phyloP scores from a whole-genome alignment of 2,329 filamentous ascomycete genomes.

The Ceratocystis smalleyi region DNA sequence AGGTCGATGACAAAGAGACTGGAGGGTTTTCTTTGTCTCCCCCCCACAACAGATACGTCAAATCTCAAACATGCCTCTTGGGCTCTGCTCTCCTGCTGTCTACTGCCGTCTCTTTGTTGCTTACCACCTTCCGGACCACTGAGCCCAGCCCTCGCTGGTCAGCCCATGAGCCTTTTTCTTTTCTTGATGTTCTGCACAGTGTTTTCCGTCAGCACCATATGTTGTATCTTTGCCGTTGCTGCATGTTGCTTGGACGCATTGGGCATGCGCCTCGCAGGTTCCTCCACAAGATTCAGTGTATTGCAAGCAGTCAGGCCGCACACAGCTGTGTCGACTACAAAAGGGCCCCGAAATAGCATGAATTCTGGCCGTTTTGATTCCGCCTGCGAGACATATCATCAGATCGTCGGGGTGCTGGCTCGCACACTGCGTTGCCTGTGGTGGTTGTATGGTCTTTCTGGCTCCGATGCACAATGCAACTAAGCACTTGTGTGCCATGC shows the following conservation, averaged over 20 bases:
- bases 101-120: neutral
- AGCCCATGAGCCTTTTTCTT: neutral
- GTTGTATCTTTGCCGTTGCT: neutral
- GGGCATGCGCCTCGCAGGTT: neutral
- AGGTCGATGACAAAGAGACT: no score
- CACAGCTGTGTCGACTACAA: neutral
- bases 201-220: neutral
- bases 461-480: conserved; percentile 7
- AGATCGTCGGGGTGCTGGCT: neutral
- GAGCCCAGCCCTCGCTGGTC: neutral
- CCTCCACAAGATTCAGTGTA: neutral
- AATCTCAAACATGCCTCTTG: no score
- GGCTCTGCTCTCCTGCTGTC: neutral
- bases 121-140: conserved; percentile 7
- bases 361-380: neutral
- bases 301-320: neutral
- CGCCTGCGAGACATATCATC: neutral
- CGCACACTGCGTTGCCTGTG: neutral
- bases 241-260: neutral
- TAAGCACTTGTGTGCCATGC: conserved; percentile 12
- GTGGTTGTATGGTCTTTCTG: neutral
- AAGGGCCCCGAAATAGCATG: neutral
- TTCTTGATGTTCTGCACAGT: neutral
- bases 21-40: no score
- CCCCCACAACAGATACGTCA: no score